Evolutionary conservation across 108 stramenopile genomes (phyloP).

Genomic region (Cyclotella kingstonii): DNA sequence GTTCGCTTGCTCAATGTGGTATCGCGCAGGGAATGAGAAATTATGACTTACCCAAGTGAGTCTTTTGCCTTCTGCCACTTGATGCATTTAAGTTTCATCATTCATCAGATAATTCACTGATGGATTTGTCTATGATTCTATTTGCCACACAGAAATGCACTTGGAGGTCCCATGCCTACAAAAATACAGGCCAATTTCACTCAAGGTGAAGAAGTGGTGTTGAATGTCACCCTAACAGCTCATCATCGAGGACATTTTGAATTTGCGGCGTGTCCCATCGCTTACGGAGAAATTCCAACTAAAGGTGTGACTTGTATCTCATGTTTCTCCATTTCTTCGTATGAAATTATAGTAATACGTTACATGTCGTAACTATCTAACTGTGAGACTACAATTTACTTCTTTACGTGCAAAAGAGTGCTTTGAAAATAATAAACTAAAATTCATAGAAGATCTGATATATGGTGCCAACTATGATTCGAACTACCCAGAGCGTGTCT

Average conservation of each 20-base stretch:
- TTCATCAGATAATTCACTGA: background rate
- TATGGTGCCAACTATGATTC: conserved; percentile 46
- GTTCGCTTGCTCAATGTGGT: conserved; percentile 38
- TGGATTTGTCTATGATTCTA: conserved; percentile 9
- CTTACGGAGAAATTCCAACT: conserved; percentile 38
- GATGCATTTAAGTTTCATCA: background rate
- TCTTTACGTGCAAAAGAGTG: conserved; percentile 24
- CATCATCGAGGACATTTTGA: conserved; percentile 70
- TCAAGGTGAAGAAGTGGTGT: conserved; percentile 41
- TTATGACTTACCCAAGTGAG: conserved; percentile 37
- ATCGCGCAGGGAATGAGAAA: conserved; percentile 27
- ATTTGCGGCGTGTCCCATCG: conserved; percentile 51
- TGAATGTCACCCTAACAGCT: conserved; percentile 51
- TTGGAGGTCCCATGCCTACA: conserved; percentile 49
- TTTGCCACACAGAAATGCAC: conserved; percentile 29
- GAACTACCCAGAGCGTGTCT: conserved; percentile 56
- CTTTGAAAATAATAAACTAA: conserved; percentile 50
- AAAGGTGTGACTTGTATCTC: conserved; percentile 13
- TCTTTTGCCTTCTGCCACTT: background rate
- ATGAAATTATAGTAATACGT: background rate
- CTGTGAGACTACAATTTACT: background rate
- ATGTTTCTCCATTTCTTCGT: background rate
- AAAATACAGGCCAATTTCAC: conserved; percentile 40
- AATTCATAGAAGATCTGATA: conserved; percentile 53
- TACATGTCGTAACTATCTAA: background rate